Base-by-base conservation (phyloP, 2,329 filamentous ascomycete genomes). In the Elsinoe arachidis region DNA sequence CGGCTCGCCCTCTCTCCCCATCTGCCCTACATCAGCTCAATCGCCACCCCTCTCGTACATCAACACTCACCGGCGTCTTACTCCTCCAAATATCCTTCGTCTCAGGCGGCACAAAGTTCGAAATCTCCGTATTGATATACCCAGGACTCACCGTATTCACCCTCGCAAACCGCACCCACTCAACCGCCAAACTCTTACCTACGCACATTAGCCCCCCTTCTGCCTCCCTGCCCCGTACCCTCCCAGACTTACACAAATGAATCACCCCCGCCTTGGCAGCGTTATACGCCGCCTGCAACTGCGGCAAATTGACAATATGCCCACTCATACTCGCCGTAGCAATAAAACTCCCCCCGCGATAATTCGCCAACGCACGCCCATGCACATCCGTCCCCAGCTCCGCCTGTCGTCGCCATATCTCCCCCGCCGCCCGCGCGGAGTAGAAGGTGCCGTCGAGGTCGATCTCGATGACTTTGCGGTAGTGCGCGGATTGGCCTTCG, bases 361-460 rank as follows among this genome's bases (percentile, higher is more conserved):
- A 69, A 54, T 65, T 64, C 37, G 63, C 37, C 26, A 69, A 58
- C 37, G 62, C 77, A 67, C 81, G 69, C 43, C 73, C 73, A 5
- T 56, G 54, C 51, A 61, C 63, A 23, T 82, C 81, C 0, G 82
- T 85, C 19, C 82, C 80, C 67, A 88, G 82, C 59, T 79, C 73
- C 74, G 85, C 85, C 69, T 90, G 86, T 26, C 84, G 76, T 47
- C 84, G 75, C 76, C 85, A 92, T 69, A 88, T 82, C 52, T 77
- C 73, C 6, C 84, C 87, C 0, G 86, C 87, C 0, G 82, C 83
- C 64, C 80, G 80, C 37, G 87, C 87, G 67, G 83, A 88, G 78
- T 88, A 92, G 73, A 87, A 90, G 38, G 86, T 86, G 53, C 86
- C 85, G 69, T 89, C 86, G 12, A 92, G 72, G 69, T 93, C 87